Conservation (phyloP, 805 yeast genomes). For the Lipomyces sp. region DNA sequence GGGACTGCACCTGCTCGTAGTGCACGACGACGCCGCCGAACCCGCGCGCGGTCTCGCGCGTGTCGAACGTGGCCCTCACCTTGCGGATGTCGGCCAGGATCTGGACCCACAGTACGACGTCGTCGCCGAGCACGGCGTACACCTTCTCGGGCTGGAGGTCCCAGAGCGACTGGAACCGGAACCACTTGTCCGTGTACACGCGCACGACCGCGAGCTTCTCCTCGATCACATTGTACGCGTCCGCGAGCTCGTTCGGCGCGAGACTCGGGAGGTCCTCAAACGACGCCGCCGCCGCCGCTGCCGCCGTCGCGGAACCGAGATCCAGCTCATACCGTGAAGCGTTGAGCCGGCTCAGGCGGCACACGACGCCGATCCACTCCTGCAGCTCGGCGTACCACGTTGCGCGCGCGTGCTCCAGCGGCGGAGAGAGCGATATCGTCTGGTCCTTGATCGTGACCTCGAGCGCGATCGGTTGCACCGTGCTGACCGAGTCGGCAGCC, state of each 20-base stretch:
- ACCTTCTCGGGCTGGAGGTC: constrained; percentile 48
- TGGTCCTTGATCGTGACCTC: constrained; percentile 35
- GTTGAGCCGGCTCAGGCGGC: constrained; percentile 19
- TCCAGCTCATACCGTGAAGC: constrained; percentile 22
- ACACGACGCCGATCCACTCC: constrained; percentile 23
- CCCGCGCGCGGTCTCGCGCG: constrained; percentile 40
- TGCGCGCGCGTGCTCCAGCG: constrained; percentile 31
- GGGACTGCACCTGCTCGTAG: constrained; percentile 52
- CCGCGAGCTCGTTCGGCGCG: constrained; percentile 5
- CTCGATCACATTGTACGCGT: constrained; percentile 39
- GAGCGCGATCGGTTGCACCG: constrained; percentile 18
- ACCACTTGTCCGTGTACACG: constrained; percentile 52
- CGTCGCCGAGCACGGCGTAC: constrained; percentile 37
- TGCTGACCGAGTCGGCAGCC: constrained; percentile 2
- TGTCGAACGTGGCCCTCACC: constrained; percentile 50
- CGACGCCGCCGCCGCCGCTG: background rate
- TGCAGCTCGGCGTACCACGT: constrained; percentile 27
- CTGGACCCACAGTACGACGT: constrained; percentile 49
- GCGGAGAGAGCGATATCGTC: constrained; percentile 34
- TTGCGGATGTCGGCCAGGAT: constrained; percentile 45
- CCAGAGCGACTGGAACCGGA: constrained; percentile 56
- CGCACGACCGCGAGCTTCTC: constrained; percentile 35
- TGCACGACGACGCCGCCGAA: constrained; percentile 49
- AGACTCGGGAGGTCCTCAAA: constrained; percentile 11
- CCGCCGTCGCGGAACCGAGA: background rate